Percentiles rank a stretch among this genome's conserved stretches.
Conservation (phyloP, 306 rosid species). For the Ammopiptanthus mongolicus region DNA sequence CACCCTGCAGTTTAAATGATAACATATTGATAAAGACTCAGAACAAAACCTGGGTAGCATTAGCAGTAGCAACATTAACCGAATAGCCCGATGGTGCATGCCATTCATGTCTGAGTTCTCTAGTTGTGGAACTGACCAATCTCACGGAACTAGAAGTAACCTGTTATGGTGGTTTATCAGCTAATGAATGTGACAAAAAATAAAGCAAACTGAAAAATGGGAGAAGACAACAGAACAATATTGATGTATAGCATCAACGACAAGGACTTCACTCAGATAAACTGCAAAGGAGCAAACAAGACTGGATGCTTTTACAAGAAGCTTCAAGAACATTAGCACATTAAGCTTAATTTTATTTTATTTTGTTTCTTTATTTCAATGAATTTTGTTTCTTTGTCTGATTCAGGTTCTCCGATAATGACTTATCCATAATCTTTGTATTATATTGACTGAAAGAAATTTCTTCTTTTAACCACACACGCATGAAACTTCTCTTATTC, state of each 20-base stretch:
- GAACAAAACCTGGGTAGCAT: slow-evolving; percentile 58
- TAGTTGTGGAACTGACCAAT: slow-evolving; percentile 55
- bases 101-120: slow-evolving; percentile 60
- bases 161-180: slow-evolving; percentile 31
- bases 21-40: background rate
- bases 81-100: slow-evolving; percentile 57
- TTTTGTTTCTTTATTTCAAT: background rate
- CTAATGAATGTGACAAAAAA: background rate
- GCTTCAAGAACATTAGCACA: background rate
- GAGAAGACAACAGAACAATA: background rate
- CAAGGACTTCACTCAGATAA: background rate
- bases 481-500: no score
- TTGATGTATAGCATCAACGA: background rate
- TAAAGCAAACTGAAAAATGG: background rate
- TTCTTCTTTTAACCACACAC: no score
- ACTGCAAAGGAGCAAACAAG: background rate
- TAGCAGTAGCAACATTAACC: slow-evolving; percentile 70
- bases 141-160: slow-evolving; percentile 60
- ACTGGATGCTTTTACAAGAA: no score
- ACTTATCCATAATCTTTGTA: no score
- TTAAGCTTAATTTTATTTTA: background rate
- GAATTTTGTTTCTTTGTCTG: background rate
- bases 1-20: background rate
- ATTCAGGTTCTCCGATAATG: background rate
- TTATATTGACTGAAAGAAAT: no score